phyloP scores from a whole-genome alignment of 371 early-diverging fungal genomes.

The Saksenaea oblongispora region DNA sequence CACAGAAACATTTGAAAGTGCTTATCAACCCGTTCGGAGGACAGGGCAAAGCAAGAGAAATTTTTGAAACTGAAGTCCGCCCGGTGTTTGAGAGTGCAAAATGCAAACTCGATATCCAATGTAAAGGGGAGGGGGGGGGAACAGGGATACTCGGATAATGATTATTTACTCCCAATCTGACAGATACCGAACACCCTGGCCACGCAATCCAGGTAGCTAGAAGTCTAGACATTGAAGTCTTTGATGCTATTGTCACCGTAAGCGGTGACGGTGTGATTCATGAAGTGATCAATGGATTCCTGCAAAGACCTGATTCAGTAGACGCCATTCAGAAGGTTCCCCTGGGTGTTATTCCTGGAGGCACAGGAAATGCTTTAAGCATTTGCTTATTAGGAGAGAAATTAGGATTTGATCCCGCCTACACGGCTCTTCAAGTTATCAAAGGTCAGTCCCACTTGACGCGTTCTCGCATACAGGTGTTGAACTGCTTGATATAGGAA shows the following conservation, averaged over 20 bases:
- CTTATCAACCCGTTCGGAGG: conserved; percentile 82
- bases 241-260: conserved; percentile 64
- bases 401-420: conserved; percentile 46
- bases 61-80: conserved; percentile 58
- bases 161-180: neutral
- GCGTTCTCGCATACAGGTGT: neutral
- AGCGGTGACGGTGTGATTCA: conserved; percentile 85
- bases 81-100: conserved; percentile 71
- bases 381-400: conserved; percentile 59
- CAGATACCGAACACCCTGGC: conserved; percentile 63
- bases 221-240: conserved; percentile 53
- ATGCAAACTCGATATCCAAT: conserved; percentile 55
- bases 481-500: conserved; percentile 13
- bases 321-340: conserved; percentile 56
- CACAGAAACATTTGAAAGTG: conserved; percentile 49
- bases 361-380: conserved; percentile 61
- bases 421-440: conserved; percentile 55
- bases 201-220: conserved; percentile 72
- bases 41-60: conserved; percentile 60
- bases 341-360: conserved; percentile 67
- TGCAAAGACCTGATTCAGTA: conserved; percentile 64
- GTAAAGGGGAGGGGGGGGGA: conserved; percentile 28
- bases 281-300: conserved; percentile 77
- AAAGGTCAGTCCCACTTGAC: conserved; percentile 44
- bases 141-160: too few species aligned